These are phyloP conservation scores for Fraxinus greggii DNA, from an alignment of 305 asterid species.

Conservation along the genomic window DNA sequence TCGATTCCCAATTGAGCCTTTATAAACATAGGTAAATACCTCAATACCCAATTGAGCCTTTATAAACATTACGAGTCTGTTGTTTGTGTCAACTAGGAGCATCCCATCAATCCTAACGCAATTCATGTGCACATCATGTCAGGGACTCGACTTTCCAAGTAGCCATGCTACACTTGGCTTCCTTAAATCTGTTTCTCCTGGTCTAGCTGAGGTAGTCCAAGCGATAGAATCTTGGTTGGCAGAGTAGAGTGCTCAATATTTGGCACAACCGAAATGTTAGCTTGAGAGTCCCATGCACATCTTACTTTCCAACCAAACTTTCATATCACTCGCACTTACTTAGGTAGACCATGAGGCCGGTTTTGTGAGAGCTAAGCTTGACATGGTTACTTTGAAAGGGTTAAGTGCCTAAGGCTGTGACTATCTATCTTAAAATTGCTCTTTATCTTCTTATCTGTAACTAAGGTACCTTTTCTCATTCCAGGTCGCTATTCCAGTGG, in stretches of 20 bases:
- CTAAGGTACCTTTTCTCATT: conserved; percentile 18
- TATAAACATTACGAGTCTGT: not conserved
- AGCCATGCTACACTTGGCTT: not conserved
- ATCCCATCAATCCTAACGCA: not conserved
- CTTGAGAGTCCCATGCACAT: not conserved
- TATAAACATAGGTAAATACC: not conserved
- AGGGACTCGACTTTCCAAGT: not conserved
- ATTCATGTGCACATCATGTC: not conserved
- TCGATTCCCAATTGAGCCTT: not conserved
- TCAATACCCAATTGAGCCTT: not conserved
- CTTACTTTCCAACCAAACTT: not conserved
- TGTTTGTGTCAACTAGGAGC: not conserved
- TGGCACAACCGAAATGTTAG: not conserved
- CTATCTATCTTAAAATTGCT: not conserved
- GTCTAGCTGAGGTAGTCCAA: not conserved
- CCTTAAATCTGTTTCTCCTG: not conserved
- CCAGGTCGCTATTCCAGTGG: conserved; percentile 96
- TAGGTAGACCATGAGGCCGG: not conserved
- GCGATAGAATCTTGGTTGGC: not conserved
- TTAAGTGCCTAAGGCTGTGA: not conserved
- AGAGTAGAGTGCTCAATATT: not conserved
- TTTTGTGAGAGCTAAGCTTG: not conserved
- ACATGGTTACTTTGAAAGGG: not conserved
- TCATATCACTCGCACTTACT: not conserved
- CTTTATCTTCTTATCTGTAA: not conserved